A percentile compares a stretch with the other conserved stretches of the same genome.
These are phyloP conservation scores for Epichloe baconii DNA, from an alignment of 2,329 filamentous ascomycete species.

Conservation along the genomic window DNA sequence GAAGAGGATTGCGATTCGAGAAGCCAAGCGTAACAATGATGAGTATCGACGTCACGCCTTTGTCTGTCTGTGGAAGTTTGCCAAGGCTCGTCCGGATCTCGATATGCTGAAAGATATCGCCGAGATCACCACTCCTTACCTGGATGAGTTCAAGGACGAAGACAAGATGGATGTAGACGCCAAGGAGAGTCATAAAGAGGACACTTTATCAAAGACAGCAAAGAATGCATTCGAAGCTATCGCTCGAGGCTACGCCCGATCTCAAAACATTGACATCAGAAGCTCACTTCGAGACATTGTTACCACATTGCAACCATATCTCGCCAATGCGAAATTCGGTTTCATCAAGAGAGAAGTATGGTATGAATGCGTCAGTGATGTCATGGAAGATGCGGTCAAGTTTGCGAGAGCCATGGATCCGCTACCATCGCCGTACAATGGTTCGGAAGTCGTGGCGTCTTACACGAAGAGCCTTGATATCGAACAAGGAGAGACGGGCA, in stretches of 20 bases:
- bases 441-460: slow-evolving; percentile 13
- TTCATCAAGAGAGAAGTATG: slow-evolving; percentile 36
- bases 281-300: slow-evolving; percentile 27
- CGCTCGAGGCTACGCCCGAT: slow-evolving; percentile 34
- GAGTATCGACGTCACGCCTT: slow-evolving; percentile 68
- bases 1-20: slow-evolving; percentile 69
- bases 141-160: slow-evolving; percentile 45
- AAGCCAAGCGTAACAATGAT: slow-evolving; percentile 87
- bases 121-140: slow-evolving; percentile 46
- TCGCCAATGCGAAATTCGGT: slow-evolving; percentile 25
- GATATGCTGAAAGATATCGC: slow-evolving; percentile 57
- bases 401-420: slow-evolving; percentile 10
- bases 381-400: slow-evolving; percentile 29
- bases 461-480: slow-evolving; percentile 36
- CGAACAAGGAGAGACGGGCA: slow-evolving; percentile 31
- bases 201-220: slow-evolving; percentile 29
- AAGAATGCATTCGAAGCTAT: slow-evolving; percentile 38
- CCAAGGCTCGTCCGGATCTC: slow-evolving; percentile 52
- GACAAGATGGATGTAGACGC: slow-evolving; percentile 60
- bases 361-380: slow-evolving; percentile 35
- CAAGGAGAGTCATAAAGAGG: slow-evolving; percentile 31
- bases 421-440: slow-evolving; percentile 8
- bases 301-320: slow-evolving; percentile 26
- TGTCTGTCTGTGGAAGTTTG: slow-evolving; percentile 57
- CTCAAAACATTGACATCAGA: slow-evolving; percentile 20